Conservation (phyloP, 768 basidiomycete genomes). For the Rhodotorula toruloides region DNA sequence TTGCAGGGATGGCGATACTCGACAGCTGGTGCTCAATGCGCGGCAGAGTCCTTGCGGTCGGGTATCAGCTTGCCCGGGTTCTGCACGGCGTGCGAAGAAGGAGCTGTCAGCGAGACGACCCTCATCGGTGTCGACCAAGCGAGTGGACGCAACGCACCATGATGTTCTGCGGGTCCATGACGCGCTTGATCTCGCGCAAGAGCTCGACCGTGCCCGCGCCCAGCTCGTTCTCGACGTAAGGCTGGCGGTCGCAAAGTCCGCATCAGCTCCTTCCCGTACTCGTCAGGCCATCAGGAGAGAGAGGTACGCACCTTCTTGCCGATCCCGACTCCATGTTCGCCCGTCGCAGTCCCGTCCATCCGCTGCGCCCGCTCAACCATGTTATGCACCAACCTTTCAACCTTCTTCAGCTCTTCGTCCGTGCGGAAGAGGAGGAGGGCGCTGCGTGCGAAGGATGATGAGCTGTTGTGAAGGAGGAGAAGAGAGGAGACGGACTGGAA, state of each 20-base stretch:
- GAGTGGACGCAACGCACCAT: constrained; percentile 46
- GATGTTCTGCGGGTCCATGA: constrained; percentile 72
- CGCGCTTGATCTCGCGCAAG: constrained; percentile 73
- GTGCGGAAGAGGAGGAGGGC: constrained; percentile 47
- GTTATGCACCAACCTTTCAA: constrained; percentile 38
- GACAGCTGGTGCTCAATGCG: not conserved
- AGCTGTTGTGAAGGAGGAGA: no score
- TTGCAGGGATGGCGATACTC: no score
- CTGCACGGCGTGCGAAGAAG: not conserved
- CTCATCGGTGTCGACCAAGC: not conserved
- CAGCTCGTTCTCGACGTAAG: constrained; percentile 73
- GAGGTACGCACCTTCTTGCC: constrained; percentile 15
- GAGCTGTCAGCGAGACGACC: not conserved
- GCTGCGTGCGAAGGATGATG: constrained; percentile 42
- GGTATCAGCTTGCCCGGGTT: constrained; percentile 35
- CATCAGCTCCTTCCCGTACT: not conserved
- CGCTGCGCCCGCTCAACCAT: constrained; percentile 49
- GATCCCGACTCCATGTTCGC: constrained; percentile 42
- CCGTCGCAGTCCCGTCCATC: constrained; percentile 51
- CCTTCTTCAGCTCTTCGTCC: constrained; percentile 39
- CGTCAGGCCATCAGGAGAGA: not conserved
- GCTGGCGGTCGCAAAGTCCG: constrained; percentile 31
- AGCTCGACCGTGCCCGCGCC: constrained; percentile 74
- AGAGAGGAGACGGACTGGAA: not conserved
- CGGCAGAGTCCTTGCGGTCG: constrained; percentile 2